Conservation (phyloP, 2,329 filamentous ascomycete genomes). For the Chaetomium strumarium region DNA sequence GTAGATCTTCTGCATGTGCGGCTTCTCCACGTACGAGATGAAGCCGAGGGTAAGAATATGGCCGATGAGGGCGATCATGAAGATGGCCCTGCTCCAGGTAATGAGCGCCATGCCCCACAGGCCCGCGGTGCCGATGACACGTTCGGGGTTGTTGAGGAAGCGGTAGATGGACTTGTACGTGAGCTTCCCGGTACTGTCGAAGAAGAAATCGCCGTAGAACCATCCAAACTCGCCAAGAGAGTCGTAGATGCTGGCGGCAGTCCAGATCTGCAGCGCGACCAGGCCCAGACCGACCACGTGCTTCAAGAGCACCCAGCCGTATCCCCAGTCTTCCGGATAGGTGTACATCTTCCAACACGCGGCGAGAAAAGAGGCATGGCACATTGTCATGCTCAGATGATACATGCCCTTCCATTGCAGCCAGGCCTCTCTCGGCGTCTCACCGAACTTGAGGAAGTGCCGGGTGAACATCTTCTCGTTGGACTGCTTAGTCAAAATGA, state of each 20-base stretch:
- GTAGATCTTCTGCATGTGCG: conserved; percentile 98
- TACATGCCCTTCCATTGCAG: conserved; percentile 96
- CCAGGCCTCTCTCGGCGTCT: conserved; percentile 87
- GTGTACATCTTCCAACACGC: conserved; percentile 96
- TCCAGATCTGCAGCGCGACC: conserved; percentile 87
- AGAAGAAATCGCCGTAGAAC: conserved; percentile 99
- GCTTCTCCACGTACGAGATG: conserved; percentile 88
- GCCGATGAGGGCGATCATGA: conserved; percentile 77
- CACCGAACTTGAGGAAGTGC: conserved; percentile 95
- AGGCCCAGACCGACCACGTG: conserved; percentile 79
- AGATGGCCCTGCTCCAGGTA: conserved; percentile 81
- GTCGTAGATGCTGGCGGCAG: conserved; percentile 86
- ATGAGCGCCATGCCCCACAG: conserved; percentile 93
- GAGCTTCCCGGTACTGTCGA: conserved; percentile 78
- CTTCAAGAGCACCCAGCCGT: conserved; percentile 77
- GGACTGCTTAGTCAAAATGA: conserved; percentile 80
- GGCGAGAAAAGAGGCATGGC: conserved; percentile 80
- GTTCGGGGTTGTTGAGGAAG: conserved; percentile 95
- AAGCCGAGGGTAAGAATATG: conserved; percentile 82
- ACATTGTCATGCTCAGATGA: conserved; percentile 86
- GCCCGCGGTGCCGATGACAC: conserved; percentile 88
- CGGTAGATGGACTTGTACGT: conserved; percentile 97
- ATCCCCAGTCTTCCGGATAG: conserved; percentile 77
- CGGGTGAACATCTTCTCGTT: conserved; percentile 91
- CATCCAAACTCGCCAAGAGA: conserved; percentile 96